Conservation (phyloP, 768 basidiomycete species). For the Tubosaeta sp. region DNA sequence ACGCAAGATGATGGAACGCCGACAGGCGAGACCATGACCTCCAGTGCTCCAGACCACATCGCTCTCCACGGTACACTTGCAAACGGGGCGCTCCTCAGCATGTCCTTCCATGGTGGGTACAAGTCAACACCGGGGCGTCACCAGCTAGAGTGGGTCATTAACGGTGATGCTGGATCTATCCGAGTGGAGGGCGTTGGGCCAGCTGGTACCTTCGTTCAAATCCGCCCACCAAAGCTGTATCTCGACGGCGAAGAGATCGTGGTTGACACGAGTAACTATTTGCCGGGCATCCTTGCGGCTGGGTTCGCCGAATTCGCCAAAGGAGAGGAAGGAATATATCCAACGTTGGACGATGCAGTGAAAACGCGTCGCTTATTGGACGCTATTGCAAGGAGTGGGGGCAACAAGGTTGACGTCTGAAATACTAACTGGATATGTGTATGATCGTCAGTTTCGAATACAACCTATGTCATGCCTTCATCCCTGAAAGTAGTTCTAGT, state of each 20-base stretch:
- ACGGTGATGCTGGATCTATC: slow-evolving; percentile 9
- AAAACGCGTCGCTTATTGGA: slow-evolving; percentile 5
- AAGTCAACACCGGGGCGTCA: slow-evolving; percentile 9
- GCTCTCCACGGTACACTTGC: slow-evolving; percentile 2
- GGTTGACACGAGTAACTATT: neutral
- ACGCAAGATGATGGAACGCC: slow-evolving; percentile 5
- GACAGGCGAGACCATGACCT: slow-evolving; percentile 2
- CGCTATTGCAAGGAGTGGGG: neutral
- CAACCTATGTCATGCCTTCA: neutral
- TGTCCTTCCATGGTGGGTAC: slow-evolving; percentile 4
- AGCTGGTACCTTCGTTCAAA: neutral
- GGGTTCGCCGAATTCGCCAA: slow-evolving; percentile 9
- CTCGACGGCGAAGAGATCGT: slow-evolving; percentile 6
- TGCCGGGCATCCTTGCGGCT: neutral
- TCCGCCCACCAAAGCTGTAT: slow-evolving; percentile 5
- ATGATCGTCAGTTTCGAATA: neutral
- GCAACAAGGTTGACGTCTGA: neutral
- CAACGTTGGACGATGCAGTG: slow-evolving; percentile 8
- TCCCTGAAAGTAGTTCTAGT: too few relatives aligned
- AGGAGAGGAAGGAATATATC: slow-evolving; percentile 5
- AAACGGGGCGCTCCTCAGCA: slow-evolving; percentile 5
- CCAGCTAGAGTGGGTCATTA: slow-evolving; percentile 7
- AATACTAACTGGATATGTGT: neutral
- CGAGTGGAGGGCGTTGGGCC: slow-evolving; percentile 2
- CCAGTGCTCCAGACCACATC: slow-evolving; percentile 4